Evolutionary conservation across 2,329 filamentous ascomycete genomes (phyloP).

Genomic region (Epichloe hybrida): DNA sequence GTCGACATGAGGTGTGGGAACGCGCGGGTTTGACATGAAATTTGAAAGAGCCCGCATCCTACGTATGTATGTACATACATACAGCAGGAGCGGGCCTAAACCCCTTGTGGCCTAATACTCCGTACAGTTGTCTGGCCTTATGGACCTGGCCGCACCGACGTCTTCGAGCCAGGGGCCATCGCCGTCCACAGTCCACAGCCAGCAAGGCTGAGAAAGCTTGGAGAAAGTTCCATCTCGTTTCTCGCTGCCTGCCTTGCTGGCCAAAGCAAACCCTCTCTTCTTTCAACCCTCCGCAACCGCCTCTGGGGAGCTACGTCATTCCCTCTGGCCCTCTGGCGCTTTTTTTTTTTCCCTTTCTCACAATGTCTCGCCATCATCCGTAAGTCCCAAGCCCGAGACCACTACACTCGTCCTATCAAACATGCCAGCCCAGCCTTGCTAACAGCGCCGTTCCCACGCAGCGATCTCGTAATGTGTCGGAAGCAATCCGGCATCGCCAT

Average conservation of each 20-base stretch:
- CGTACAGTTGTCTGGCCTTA: background rate
- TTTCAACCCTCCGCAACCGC: background rate
- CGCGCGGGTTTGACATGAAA: no score
- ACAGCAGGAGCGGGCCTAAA: background rate
- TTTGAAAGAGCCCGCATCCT: no score
- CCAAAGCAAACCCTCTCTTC: background rate
- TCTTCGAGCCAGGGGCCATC: background rate
- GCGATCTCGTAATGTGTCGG: constrained; percentile 98
- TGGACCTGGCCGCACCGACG: background rate
- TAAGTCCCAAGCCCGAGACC: constrained; percentile 29
- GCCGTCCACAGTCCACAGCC: background rate
- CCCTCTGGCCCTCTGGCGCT: background rate
- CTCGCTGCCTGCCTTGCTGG: background rate
- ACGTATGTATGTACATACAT: no score
- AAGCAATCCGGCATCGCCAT: constrained; percentile 97
- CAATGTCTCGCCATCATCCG: constrained; percentile 91
- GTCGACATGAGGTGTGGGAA: background rate
- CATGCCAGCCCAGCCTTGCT: background rate
- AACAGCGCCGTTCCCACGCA: constrained; percentile 24
- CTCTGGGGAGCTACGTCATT: background rate
- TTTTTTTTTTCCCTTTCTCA: background rate
- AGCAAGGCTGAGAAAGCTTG: constrained; percentile 34
- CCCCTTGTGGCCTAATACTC: background rate
- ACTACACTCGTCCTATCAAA: background rate
- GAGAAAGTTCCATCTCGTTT: constrained; percentile 7